These are phyloP conservation scores for Aphanomyces invadans DNA, from an alignment of 352 stramenopile genomes.

Conservation along the genomic window DNA sequence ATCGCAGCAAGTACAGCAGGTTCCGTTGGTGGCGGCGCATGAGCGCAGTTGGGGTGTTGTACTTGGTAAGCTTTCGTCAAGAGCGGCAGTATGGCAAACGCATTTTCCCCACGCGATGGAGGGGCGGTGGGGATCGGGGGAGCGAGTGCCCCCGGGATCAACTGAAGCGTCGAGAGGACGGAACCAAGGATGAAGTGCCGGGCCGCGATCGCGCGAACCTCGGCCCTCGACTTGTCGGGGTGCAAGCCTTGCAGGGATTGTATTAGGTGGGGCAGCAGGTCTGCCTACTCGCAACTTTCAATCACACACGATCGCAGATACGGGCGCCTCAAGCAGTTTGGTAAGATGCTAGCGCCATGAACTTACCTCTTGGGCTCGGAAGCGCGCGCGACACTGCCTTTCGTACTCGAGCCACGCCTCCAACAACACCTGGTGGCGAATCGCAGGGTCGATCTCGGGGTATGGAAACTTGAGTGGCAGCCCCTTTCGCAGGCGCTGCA, in stretches of 20 bases:
- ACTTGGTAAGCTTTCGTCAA: slow-evolving; percentile 3
- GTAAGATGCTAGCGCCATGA: too few relatives aligned
- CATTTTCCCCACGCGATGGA: neutral
- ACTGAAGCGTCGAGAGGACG: neutral
- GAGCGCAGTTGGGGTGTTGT: neutral
- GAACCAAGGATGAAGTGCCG: neutral
- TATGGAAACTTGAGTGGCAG: slow-evolving; percentile 4
- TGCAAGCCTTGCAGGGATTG: slow-evolving; percentile 16
- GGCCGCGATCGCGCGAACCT: slow-evolving; percentile 5
- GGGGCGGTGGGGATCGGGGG: neutral
- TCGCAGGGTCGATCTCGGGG: slow-evolving; percentile 4
- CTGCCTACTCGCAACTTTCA: too few relatives aligned
- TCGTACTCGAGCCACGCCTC: slow-evolving; percentile 3
- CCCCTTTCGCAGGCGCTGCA: neutral
- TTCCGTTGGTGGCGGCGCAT: neutral
- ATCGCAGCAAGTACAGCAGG: too few relatives aligned
- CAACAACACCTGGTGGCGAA: neutral
- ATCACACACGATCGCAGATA: too few relatives aligned
- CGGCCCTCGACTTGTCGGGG: neutral
- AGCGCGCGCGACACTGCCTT: neutral
- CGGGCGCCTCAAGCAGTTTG: too few relatives aligned
- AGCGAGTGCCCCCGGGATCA: slow-evolving; percentile 7
- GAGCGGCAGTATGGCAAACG: neutral
- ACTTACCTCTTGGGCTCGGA: slow-evolving; percentile 19
- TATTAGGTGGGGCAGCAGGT: slow-evolving; percentile 9